phyloP scores from a whole-genome alignment of 257 asterid species.

The Plantago elongata region DNA sequence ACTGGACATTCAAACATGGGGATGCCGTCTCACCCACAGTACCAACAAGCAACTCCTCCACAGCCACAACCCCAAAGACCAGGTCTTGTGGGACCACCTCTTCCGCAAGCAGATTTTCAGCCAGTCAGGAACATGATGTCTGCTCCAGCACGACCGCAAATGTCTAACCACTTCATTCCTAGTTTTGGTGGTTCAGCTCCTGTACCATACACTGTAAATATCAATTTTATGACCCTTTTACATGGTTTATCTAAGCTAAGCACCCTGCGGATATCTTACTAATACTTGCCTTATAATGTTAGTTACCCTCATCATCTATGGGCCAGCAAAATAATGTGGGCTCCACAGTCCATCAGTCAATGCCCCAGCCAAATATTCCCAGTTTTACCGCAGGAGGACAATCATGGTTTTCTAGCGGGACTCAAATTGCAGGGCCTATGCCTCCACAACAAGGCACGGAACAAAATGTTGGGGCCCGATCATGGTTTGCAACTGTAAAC shows the following conservation, averaged over 20 bases:
- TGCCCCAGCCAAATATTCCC: constrained; percentile 45
- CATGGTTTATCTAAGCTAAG: constrained; percentile 16
- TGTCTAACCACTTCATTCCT: constrained; percentile 54
- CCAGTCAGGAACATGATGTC: constrained; percentile 42
- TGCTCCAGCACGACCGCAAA: constrained; percentile 44
- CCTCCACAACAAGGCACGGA: constrained; percentile 42
- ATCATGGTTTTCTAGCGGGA: constrained; percentile 59
- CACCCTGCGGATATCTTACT: constrained; percentile 16
- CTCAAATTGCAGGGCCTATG: constrained; percentile 40
- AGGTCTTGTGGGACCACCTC: constrained; percentile 44
- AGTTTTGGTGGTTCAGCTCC: constrained; percentile 46
- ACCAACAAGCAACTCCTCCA: constrained; percentile 50
- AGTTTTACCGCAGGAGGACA: constrained; percentile 49
- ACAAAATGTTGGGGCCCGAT: constrained; percentile 36
- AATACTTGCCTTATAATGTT: neutral
- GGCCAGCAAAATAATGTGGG: too few species aligned
- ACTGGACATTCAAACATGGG: constrained; percentile 50
- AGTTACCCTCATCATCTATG: too few species aligned
- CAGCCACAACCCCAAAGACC: constrained; percentile 47
- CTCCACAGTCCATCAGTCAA: constrained; percentile 29
- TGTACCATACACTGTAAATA: constrained; percentile 46
- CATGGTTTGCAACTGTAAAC: constrained; percentile 38
- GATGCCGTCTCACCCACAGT: constrained; percentile 64
- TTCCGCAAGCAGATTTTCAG: constrained; percentile 45
- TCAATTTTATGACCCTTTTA: constrained; percentile 10